Evolutionary conservation across 768 basidiomycete genomes (phyloP), one percentile per base, ranked within the genome.

Genomic region (Strobilomyces echinocephalus): DNA sequence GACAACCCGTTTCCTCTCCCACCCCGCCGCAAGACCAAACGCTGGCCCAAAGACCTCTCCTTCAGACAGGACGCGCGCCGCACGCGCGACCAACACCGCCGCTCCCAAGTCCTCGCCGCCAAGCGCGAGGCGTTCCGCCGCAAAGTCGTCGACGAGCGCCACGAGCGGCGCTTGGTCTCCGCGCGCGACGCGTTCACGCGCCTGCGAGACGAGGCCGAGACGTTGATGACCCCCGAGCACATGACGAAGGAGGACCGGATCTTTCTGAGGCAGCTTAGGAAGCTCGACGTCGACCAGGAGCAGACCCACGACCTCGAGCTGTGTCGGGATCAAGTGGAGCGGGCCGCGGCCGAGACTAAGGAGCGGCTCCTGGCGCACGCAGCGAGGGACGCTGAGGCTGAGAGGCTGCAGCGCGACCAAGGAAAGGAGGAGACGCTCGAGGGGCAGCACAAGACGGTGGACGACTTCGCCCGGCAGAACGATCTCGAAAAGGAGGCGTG

Each of bases 261-360:
- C 18, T 68, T 71, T 40, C 35, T 68, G 50, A 12, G 55, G 44
- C 68, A 69, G 16, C 51, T 71, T 0, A 18, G 6, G 20, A 47
- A 38, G 0, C 59, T 69, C 24, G 51, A 57, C 1, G 11, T 61
- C 2, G 52, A 71, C 2, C 55, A 62, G 1, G 10, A 26, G 8
- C 18, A 54, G 35, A 8, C 39, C 0, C 49, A 65, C 8, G 53
- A 52, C 12, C 57, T 71, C 24, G 63, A 57, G 38, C 18, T n/a
- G 14, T 63, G 40, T 18, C 68, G 68, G 3, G 55, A 67, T 45
- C 52, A 21, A 5, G 36, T 58, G 28, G 56, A 50, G 52, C 58
- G 72, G 6, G 71, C 70, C 14, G 57, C 54, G n/a, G 49, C 6
- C 6, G 55, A 56, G 28, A 28, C 39, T 8, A 30, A 56, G 11